These are phyloP conservation scores for Closterium sp. DNA, from an alignment of 139 green algal genomes.

Conservation along the genomic window DNA sequence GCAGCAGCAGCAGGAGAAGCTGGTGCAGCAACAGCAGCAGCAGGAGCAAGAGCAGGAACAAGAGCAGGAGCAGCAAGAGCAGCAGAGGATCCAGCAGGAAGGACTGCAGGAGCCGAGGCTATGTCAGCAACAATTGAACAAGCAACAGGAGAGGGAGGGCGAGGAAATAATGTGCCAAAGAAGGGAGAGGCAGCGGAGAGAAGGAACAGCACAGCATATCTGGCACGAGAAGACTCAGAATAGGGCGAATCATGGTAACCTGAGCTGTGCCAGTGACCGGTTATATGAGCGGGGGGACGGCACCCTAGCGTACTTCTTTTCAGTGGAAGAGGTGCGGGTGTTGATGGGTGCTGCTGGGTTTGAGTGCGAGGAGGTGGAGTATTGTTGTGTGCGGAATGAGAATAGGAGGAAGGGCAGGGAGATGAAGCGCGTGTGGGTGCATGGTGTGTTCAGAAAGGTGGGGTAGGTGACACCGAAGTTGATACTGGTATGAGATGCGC, in stretches of 20 bases:
- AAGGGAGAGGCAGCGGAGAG: not conserved
- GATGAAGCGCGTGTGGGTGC: conserved; percentile 8
- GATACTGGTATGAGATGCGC: no score
- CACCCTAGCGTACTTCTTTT: conserved; percentile 39
- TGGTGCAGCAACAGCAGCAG: not conserved
- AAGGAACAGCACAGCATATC: not conserved
- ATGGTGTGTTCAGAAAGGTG: not conserved
- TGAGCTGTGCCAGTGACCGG: not conserved
- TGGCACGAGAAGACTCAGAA: not conserved
- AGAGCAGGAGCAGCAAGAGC: not conserved
- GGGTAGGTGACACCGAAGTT: no score
- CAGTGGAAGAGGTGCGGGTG: not conserved
- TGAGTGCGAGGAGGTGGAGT: not conserved
- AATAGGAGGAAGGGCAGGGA: not conserved
- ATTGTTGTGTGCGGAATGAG: not conserved
- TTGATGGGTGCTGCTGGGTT: not conserved
- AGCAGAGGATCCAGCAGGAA: no score
- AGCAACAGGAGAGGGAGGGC: not conserved
- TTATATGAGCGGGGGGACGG: not conserved
- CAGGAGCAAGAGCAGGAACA: not conserved
- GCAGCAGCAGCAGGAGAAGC: no score
- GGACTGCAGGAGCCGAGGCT: no score
- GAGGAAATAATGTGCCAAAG: not conserved
- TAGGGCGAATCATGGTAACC: not conserved
- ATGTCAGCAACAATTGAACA: not conserved